Base-by-base conservation (phyloP, 2,329 filamentous ascomycete species). In the Fusarium graminum region DNA sequence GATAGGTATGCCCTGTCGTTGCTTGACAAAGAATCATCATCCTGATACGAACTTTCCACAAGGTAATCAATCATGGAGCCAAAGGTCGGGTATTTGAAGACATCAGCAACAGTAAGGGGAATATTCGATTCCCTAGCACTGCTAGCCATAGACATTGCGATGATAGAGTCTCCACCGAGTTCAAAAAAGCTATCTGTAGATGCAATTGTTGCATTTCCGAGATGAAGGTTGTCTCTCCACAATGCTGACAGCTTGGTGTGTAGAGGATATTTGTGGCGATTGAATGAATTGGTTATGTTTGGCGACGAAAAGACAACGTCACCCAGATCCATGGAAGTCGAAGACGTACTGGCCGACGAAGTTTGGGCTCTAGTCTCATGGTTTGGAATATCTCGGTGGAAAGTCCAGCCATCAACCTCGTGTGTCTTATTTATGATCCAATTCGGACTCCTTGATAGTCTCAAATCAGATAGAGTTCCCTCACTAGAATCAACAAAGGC, bases 111-210 rank as follows among this genome's bases (percentile, higher is more conserved):
- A 1, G 54, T 67, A 12, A 70, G 67, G 1, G 61, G 34, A 7
- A 70, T 14, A 11, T 66, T 46, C 3, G 52, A 19, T 4, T 64
- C 65, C 26, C 57, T 60, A 4, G 68, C 68, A 12, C 52, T 57
- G 19, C 68, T 52, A 0, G 61, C 68, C 64, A 70, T 70, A 1
- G 64, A 47, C 68, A 70, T 70, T 30, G 68, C 68, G n/a, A 70
- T 53, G 13, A 70, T 70, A 0, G 68, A 70, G 19, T 70, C 68
- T 39, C 68, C 68, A 0, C 68, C 68, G 0, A 44, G 41, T 16
- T 68, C 67, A 4, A 70, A 70, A 38, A 70, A 70, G 39, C 54
- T 70, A 26, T 55, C 50, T 5, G 52, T 49, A 10, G 50, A 46
- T 2, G 63, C 59, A 11, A 72, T 44, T 13, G 34, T 13, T 14